phyloP scores from a whole-genome alignment of 75 land plant species.

The Selaginella tamariscina region DNA sequence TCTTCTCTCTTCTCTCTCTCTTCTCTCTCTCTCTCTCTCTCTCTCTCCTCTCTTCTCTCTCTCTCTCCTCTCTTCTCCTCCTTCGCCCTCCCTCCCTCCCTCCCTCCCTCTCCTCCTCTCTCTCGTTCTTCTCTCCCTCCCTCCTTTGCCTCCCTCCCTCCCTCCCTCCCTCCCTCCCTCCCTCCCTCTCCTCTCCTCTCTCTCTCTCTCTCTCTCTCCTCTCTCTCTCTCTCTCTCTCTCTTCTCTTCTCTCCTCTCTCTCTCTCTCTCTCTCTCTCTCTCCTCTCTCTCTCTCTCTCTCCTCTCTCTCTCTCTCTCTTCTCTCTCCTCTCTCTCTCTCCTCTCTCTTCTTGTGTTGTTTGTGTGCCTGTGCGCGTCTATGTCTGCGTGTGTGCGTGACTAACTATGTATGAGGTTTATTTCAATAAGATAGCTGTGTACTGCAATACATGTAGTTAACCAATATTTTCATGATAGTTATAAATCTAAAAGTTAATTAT shows the following conservation, averaged over 20 bases:
- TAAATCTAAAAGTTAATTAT: no score
- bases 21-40: not conserved
- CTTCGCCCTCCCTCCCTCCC: not conserved
- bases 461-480: no score
- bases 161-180: not conserved
- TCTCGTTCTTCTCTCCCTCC: no score
- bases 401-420: no score
- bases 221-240: not conserved
- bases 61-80: not conserved
- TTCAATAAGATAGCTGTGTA: no score
- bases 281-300: not conserved
- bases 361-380: no score
- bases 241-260: not conserved
- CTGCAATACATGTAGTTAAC: no score
- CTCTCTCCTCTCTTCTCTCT: not conserved
- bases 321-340: not conserved
- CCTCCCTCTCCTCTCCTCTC: not conserved
- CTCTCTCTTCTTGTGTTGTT: slow-evolving; percentile 3
- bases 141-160: not conserved
- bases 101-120: no score
- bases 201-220: not conserved
- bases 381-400: no score
- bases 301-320: not conserved
- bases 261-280: slow-evolving; percentile 7
- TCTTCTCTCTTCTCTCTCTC: not conserved